A percentile compares a stretch with the other conserved stretches of the same genome.
These are phyloP conservation scores for Leishmania martiniquensis DNA, from an alignment of 208 protist species.

Conservation along the genomic window DNA sequence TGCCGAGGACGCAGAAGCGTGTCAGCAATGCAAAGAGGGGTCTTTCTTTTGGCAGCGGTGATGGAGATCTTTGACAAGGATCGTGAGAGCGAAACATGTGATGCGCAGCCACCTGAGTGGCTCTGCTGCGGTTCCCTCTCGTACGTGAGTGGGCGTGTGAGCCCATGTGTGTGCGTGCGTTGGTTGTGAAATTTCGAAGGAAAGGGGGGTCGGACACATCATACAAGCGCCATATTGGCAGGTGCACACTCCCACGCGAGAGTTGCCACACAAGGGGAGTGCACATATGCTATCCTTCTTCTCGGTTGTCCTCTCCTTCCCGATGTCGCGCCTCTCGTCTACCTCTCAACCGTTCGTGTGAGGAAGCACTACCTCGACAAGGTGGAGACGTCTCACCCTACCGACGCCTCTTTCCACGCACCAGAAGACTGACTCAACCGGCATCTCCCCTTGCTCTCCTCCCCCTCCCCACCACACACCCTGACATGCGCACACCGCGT, in stretches of 20 bases:
- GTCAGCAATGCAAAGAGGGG: background rate
- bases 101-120: background rate
- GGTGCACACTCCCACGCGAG: background rate
- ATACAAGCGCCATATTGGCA: background rate
- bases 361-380: background rate
- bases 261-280: background rate
- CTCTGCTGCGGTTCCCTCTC: background rate
- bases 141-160: background rate
- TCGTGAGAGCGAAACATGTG: too few species aligned
- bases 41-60: background rate
- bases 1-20: conserved; percentile 17
- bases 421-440: background rate
- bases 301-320: background rate
- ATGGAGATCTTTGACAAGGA: background rate
- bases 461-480: background rate
- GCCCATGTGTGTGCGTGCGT: background rate
- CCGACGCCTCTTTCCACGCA: background rate
- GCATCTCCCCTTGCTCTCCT: background rate
- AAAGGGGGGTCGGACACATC: background rate
- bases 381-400: background rate
- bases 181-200: background rate
- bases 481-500: background rate
- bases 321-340: background rate
- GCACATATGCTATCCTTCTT: background rate
- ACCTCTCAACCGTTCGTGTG: background rate